Base-by-base conservation (phyloP, 2,329 filamentous ascomycete genomes). In the Metarhizium album region DNA sequence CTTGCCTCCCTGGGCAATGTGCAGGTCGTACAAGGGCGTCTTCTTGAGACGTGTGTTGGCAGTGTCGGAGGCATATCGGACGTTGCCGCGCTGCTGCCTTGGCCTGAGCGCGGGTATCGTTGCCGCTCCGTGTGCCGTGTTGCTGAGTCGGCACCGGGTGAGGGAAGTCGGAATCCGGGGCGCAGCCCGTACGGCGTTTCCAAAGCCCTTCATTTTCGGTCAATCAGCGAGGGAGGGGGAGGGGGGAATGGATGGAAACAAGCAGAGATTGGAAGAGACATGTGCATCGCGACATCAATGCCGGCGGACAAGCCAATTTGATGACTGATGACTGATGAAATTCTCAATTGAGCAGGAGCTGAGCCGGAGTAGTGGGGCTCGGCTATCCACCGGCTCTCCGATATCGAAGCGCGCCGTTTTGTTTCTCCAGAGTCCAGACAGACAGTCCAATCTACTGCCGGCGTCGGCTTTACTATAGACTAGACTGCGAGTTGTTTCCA, bases 11-110 rank as follows among this genome's bases (percentile, higher is more conserved):
- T 87, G 75, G 52, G 80, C 76, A 55, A 90, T 62, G 67, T 95
- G 87, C 22, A 94, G 73, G 60, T 89, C 83, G 67, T 91, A 86
- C 22, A 96, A 75, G 27, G 84, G 82, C 2, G 88, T 94, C 69
- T 77, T 84, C 60, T 50, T 47, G 40, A 49, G 47, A 14, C 48
- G 18, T 5, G 46, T 2, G 6, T n/a, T 20, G 22, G 50, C 46
- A 8, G 46, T 11, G 29, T 38, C 20, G 45, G 65, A 65, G 46
- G 62, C 62, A 53, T 56, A 61, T 46, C 64, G 62, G 49, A 58
- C 52, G 54, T 61, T 57, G 48, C 54, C 50, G 43, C 45, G 52
- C 43, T 48, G 52, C 48, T 50, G 48, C 31, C 16, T n/a, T 40
- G 54, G 49, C 47, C 37, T 51, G 31, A 40, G 33, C 40, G 49